Conservation (phyloP, 2,329 filamentous ascomycete genomes). For the Nigrospora sphaerica region DNA sequence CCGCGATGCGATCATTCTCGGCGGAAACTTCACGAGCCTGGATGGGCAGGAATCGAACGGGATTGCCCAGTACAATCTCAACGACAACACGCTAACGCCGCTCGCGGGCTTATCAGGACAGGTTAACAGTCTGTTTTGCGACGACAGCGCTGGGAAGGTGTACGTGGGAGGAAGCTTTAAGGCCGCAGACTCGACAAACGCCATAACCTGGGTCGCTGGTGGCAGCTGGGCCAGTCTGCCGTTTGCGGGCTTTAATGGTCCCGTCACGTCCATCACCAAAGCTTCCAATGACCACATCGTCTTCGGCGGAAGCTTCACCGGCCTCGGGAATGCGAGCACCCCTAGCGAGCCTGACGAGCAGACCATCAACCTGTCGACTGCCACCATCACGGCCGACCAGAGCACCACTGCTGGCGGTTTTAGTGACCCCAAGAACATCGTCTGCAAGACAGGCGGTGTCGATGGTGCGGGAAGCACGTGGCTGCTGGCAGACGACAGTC, state of each 20-base stretch:
- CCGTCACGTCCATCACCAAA: constrained; percentile 78
- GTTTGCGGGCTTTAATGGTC: constrained; percentile 92
- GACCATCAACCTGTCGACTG: constrained; percentile 76
- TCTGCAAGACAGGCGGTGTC: constrained; percentile 67
- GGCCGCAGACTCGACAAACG: constrained; percentile 77
- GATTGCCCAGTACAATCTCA: constrained; percentile 74
- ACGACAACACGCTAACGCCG: constrained; percentile 62
- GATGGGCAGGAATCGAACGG: constrained; percentile 68
- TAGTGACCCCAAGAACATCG: constrained; percentile 69
- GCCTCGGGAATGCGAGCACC: constrained; percentile 71
- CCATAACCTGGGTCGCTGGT: constrained; percentile 68
- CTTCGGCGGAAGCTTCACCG: constrained; percentile 86
- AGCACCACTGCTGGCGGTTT: constrained; percentile 58
- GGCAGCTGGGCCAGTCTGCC: constrained; percentile 72
- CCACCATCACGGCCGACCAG: constrained; percentile 61
- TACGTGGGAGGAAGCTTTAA: constrained; percentile 88
- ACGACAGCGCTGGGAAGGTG: constrained; percentile 67
- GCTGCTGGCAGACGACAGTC: constrained; percentile 66
- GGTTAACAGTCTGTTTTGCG: constrained; percentile 78
- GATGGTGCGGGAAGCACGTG: constrained; percentile 73
- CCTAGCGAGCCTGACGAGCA: constrained; percentile 65
- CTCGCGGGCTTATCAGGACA: constrained; percentile 75
- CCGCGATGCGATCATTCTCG: constrained; percentile 65
- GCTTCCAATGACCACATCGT: constrained; percentile 77
- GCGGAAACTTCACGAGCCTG: constrained; percentile 92